A percentile compares a stretch with the other conserved stretches of the same genome.
Evolutionary conservation across 305 asterid genomes (phyloP).

Genomic region (Andrographis paniculata): DNA sequence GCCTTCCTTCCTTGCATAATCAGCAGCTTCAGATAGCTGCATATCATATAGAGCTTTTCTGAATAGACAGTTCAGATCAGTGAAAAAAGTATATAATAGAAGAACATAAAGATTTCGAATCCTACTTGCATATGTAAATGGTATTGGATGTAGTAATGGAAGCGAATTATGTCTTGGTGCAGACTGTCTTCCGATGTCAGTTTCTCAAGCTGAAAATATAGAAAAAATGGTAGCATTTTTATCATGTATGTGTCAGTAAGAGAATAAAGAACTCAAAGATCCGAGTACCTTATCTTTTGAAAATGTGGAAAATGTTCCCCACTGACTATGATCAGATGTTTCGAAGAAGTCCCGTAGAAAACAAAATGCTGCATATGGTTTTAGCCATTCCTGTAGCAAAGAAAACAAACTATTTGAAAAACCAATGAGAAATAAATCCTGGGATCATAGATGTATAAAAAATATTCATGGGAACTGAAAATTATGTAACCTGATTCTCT

Average conservation of each 20-base stretch:
- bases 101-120: constrained; percentile 15
- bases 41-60: constrained; percentile 13
- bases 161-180: constrained; percentile 65
- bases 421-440: not conserved
- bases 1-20: constrained; percentile 77
- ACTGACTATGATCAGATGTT: constrained; percentile 88
- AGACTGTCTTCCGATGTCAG: constrained; percentile 64
- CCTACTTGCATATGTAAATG: constrained; percentile 83
- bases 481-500: constrained; percentile 65
- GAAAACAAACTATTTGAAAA: constrained; percentile 10
- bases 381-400: constrained; percentile 78
- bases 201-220: constrained; percentile 80
- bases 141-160: constrained; percentile 86
- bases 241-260: no score
- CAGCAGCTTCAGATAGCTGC: constrained; percentile 92
- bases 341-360: constrained; percentile 89
- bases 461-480: constrained; percentile 3
- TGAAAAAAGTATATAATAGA: constrained; percentile 11
- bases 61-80: constrained; percentile 14
- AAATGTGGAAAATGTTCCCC: constrained; percentile 81
- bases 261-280: not conserved
- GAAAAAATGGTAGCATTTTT: constrained; percentile 14
- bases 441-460: constrained; percentile 1
- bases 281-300: constrained; percentile 53
- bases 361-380: constrained; percentile 96